Base-by-base conservation (phyloP, 2,329 filamentous ascomycete genomes). In the Scopulariopsis brevicaulis region DNA sequence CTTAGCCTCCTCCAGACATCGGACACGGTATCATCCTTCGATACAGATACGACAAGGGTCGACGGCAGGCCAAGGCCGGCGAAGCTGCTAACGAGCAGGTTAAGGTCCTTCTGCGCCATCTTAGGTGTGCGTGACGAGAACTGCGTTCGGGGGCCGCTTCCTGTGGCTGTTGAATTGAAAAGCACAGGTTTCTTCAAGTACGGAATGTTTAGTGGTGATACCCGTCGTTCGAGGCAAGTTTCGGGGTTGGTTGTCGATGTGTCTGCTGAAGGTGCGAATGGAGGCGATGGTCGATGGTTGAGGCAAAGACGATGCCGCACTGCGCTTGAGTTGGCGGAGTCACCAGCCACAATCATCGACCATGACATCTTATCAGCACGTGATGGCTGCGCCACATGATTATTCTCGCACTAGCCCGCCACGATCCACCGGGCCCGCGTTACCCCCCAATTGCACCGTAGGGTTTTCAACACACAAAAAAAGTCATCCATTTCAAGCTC, bases 1-100 rank as follows among this genome's bases (percentile, higher is more conserved):
- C 83, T 71, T 71, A 91, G 78, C 58, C 74, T 73, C 56, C 81
- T 71, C 63, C 84, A 83, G 20, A 97, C 77, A 62, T 90, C 81
- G 59, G 80, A 77, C 65, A 92, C 74, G 14, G 84, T 82, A 8
- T 86, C 83, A 35, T 83, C 77, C 28, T 82, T 74, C 10, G 83
- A 76, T 24, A 95, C 74, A 1, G 89, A 85, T n/a, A 96, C 77
- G 4, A 87, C 84, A 37, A 96, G 77, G 0, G 91, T 95, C n/a
- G 87, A 76, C 2, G 93, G 91, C 7, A 96, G 80, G 53, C 86
- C 85, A 20, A 96, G 80, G 62, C 93, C 93, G 8, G 86, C 80
- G 67, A 97, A 93, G 61, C 87, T 90, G 64, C 90, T 86, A 61
- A 99, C 77, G 60, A 97, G 82, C 62, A 97, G 78, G 72, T 96